Evolutionary conservation across 2,329 filamentous ascomycete genomes (phyloP).

Genomic region (Thermomyces lanuginosus): DNA sequence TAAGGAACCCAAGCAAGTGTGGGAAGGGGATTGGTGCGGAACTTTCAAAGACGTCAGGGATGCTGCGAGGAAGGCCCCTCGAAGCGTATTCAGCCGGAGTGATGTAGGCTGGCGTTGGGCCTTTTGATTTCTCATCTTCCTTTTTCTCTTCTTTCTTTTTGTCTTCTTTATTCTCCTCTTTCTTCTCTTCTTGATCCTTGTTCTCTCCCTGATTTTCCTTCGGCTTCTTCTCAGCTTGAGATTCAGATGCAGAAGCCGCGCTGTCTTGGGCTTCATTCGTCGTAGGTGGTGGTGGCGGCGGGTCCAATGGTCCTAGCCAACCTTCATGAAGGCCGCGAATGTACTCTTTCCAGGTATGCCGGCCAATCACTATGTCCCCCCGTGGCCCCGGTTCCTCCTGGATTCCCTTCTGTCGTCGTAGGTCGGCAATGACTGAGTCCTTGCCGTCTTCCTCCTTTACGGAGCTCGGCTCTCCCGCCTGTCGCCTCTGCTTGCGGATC

Average conservation of each 20-base stretch:
- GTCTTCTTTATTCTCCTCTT: conserved; percentile 16
- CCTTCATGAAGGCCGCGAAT: conserved; percentile 84
- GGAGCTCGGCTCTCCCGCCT: conserved; percentile 40
- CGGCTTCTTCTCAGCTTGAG: no score
- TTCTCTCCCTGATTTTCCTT: conserved; percentile 16
- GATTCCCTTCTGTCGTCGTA: conserved; percentile 51
- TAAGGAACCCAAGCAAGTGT: conserved; percentile 80
- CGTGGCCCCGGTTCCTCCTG: conserved; percentile 54
- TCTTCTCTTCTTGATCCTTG: conserved; percentile 28
- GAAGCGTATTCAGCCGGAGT: conserved; percentile 52
- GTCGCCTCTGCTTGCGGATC: conserved; percentile 51
- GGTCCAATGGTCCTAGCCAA: conserved; percentile 72
- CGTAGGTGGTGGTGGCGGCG: conserved; percentile 14
- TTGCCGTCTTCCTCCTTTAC: conserved; percentile 31
- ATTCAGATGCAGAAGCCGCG: conserved; percentile 10
- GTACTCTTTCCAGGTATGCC: conserved; percentile 97
- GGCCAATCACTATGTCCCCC: conserved; percentile 77
- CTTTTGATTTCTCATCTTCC: conserved; percentile 35
- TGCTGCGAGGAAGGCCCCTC: conserved; percentile 45
- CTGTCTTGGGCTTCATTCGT: conserved; percentile 10
- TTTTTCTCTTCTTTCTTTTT: conserved; percentile 33
- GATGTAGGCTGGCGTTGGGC: conserved; percentile 58
- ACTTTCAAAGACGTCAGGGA: conserved; percentile 58
- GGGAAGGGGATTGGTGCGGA: conserved; percentile 60
- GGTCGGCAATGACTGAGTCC: conserved; percentile 44